Evolutionary conservation across 768 basidiomycete genomes (phyloP).

Genomic region (Mycena vitilis): DNA sequence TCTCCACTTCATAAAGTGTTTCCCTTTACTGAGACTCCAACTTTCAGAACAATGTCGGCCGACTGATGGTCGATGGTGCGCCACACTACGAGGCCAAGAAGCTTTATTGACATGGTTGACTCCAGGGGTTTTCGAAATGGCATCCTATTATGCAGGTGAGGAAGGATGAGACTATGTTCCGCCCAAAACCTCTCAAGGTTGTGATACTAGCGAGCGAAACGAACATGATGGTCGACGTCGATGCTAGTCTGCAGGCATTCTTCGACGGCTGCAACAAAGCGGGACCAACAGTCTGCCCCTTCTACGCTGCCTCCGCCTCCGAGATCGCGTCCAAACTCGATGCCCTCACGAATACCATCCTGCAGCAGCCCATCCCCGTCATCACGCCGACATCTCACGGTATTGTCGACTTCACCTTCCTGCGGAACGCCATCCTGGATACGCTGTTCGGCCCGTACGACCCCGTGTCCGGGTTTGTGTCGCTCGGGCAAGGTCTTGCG

Average conservation of each 20-base stretch:
- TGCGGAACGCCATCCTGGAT: slow-evolving; percentile 35
- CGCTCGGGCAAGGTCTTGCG: slow-evolving; percentile 37
- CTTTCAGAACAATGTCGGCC: slow-evolving; percentile 18
- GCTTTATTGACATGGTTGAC: too few species aligned
- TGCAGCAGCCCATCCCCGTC: slow-evolving; percentile 37
- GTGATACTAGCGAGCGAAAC: background rate
- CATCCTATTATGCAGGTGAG: slow-evolving; percentile 6
- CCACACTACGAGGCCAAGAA: background rate
- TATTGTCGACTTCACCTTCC: slow-evolving; percentile 37
- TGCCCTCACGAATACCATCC: slow-evolving; percentile 30
- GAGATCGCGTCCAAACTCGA: slow-evolving; percentile 34
- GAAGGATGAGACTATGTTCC: background rate
- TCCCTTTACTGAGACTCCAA: background rate
- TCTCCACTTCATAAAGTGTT: background rate
- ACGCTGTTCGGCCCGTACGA: slow-evolving; percentile 40
- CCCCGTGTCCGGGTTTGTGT: slow-evolving; percentile 1
- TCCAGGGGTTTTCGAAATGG: slow-evolving; percentile 10
- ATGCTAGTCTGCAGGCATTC: slow-evolving; percentile 37
- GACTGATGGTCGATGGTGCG: slow-evolving; percentile 16
- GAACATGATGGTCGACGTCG: slow-evolving; percentile 28
- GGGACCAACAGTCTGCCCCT: slow-evolving; percentile 37
- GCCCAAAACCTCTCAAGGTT: background rate
- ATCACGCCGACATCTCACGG: slow-evolving; percentile 32
- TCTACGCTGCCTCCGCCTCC: slow-evolving; percentile 36
- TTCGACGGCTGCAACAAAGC: slow-evolving; percentile 37